Percentiles rank a stretch among this genome's conserved stretches.
Evolutionary conservation across 1,284 basidiomycete species (phyloP).

Genomic region (Tylopilus sp.): DNA sequence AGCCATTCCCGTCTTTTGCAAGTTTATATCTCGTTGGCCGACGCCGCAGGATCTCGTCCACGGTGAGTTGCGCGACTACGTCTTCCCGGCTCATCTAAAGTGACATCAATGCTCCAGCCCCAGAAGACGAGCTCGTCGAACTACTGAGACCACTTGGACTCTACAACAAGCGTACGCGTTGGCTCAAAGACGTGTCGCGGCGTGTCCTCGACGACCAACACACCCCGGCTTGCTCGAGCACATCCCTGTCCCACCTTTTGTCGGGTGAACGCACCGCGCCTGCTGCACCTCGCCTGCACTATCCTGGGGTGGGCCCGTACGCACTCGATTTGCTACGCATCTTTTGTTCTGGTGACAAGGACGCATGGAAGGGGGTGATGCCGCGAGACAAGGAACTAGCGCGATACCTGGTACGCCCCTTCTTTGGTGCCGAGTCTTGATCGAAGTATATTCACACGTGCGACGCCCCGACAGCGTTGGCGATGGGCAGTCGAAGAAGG

Average conservation of each 20-base stretch:
- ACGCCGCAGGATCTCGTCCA: constrained; percentile 47
- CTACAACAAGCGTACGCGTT: constrained; percentile 46
- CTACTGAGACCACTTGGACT: constrained; percentile 51
- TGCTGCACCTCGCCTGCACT: constrained; percentile 46
- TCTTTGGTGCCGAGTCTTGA: neutral
- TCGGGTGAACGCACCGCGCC: constrained; percentile 15
- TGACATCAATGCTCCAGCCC: constrained; percentile 5
- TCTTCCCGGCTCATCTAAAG: neutral
- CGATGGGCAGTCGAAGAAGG: constrained; percentile 54
- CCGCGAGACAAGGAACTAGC: constrained; percentile 62
- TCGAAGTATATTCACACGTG: neutral
- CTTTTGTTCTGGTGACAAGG: constrained; percentile 42
- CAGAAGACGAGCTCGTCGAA: constrained; percentile 39
- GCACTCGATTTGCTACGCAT: constrained; percentile 68
- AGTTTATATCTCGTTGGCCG: constrained; percentile 49
- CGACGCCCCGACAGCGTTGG: constrained; percentile 45
- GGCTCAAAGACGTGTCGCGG: constrained; percentile 48
- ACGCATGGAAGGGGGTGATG: constrained; percentile 55
- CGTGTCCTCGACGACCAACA: constrained; percentile 41
- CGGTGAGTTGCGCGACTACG: constrained; percentile 35
- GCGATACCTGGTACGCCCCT: constrained; percentile 48
- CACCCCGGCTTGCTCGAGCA: constrained; percentile 23
- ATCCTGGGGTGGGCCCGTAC: constrained; percentile 58
- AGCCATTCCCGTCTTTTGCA: constrained; percentile 44
- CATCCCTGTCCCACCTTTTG: neutral